Base-by-base conservation (phyloP, 257 asterid genomes). In the Nicotiana paniculata region DNA sequence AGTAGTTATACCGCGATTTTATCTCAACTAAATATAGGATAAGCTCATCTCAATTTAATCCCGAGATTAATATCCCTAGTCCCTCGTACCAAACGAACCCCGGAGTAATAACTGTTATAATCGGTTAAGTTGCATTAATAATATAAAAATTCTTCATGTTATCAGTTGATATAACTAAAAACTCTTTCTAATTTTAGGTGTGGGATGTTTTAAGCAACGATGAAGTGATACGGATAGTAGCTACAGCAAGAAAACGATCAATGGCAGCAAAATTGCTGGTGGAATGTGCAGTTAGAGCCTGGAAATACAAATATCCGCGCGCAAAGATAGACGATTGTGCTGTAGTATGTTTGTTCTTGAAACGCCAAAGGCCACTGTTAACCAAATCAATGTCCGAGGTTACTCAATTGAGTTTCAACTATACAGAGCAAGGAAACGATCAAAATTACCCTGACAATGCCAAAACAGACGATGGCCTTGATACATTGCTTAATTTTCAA, bases 171-270 rank as follows among this genome's bases (percentile, higher is more conserved):
- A 72, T 10, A 13, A 46, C 37, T 46, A 46, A 12, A 72, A 46
- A 21, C 46, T 21, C 3, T 15, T 55, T 3, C 24, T 16, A 5
- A 12, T 9, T 61, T 43, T 53, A 95, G 98, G 63, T 95, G 69
- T 95, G 98, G 98, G 98, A 95, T 82, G 98, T 90, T 13, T 82
- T 95, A 64, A 83, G 97, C 3, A 95, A 95, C 80, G 82, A 88
- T 1, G 97, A 93, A 74, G 98, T 93, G 61, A 85, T 95, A 4
- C 86, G 81, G 59, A 85, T 86, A 10, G 93, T 95, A 17, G 93
- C 93, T 30, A 89, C 97, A 1, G 88, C 94, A 64, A 84, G 89
- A 80, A 93, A 87, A 9, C 85, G 93, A 57, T 87, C 98, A 3
- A 46, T 63, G 82, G 97, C 98, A 3, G 97, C 98, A 4, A 88